A percentile compares a stretch with the other conserved stretches of the same genome.
phyloP scores from a whole-genome alignment of 768 basidiomycete genomes.

The Boletus sp. region DNA sequence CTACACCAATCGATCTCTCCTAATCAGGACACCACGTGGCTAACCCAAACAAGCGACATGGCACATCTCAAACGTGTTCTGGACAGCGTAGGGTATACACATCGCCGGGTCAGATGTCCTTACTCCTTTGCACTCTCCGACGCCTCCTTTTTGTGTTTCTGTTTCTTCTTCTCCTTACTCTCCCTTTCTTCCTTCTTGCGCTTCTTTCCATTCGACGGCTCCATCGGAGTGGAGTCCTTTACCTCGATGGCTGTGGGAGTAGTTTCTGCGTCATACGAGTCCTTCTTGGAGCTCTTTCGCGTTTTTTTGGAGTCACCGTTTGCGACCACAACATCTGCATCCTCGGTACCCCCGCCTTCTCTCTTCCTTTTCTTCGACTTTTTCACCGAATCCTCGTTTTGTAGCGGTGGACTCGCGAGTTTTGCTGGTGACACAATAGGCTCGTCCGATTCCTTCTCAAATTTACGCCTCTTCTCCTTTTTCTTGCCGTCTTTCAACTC shows the following conservation, averaged over 20 bases:
- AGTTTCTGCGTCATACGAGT: slow-evolving; percentile 6
- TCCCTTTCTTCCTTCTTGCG: slow-evolving; percentile 20
- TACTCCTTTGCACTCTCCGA: slow-evolving; percentile 2
- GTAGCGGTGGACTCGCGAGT: slow-evolving; percentile 3
- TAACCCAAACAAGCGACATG: not conserved
- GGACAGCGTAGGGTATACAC: not conserved
- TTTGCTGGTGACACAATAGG: slow-evolving; percentile 6
- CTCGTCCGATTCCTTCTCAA: slow-evolving; percentile 22
- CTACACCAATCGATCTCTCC: slow-evolving; percentile 32
- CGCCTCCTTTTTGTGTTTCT: slow-evolving; percentile 18
- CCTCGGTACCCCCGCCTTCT: slow-evolving; percentile 9
- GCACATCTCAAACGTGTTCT: too few relatives aligned
- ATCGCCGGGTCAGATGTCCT: not conserved
- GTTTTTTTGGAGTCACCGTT: slow-evolving; percentile 22
- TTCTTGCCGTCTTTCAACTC: slow-evolving; percentile 8
- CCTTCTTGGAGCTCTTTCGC: slow-evolving; percentile 21
- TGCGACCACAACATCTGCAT: slow-evolving; percentile 5
- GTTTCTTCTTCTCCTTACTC: slow-evolving; percentile 30
- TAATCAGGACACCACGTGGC: slow-evolving; percentile 31
- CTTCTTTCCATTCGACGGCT: slow-evolving; percentile 24
- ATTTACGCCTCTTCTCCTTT: slow-evolving; percentile 17
- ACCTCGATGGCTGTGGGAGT: slow-evolving; percentile 4
- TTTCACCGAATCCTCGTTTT: slow-evolving; percentile 8
- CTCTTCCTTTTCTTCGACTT: slow-evolving; percentile 37
- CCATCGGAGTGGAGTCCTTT: slow-evolving; percentile 10